phyloP scores from a whole-genome alignment of 2,329 filamentous ascomycete genomes.

The Talaromyces albobiverticillius region DNA sequence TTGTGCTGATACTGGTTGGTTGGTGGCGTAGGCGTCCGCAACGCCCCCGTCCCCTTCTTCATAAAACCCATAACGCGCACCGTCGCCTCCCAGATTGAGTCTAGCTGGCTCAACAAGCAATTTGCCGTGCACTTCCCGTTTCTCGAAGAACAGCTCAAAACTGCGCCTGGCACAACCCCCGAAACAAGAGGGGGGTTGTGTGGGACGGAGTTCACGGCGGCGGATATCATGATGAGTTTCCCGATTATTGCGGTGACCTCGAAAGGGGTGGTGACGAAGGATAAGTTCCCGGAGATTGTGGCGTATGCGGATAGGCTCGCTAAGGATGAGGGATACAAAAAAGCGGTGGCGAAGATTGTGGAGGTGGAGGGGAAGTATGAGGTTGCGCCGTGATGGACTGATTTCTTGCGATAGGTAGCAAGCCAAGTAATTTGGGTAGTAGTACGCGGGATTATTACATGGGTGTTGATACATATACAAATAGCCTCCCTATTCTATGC shows the following conservation, averaged over 20 bases:
- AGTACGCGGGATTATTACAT: no score
- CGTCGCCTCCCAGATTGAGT: constrained; percentile 48
- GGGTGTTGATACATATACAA: no score
- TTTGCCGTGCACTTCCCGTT: constrained; percentile 42
- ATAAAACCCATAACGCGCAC: constrained; percentile 53
- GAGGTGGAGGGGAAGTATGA: constrained; percentile 33
- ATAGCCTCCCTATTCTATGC: no score
- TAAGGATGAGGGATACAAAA: constrained; percentile 36
- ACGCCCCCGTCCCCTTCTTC: constrained; percentile 64
- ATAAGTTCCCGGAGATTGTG: constrained; percentile 37
- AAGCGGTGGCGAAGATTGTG: constrained; percentile 40
- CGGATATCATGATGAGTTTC: constrained; percentile 49
- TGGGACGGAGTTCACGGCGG: constrained; percentile 41
- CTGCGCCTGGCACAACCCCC: constrained; percentile 30
- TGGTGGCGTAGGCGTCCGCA: constrained; percentile 50
- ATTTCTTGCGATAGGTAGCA: no score
- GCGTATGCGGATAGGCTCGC: constrained; percentile 36
- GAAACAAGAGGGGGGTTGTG: constrained; percentile 33
- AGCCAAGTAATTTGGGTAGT: no score
- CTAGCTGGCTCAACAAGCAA: constrained; percentile 39
- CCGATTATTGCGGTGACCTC: constrained; percentile 38
- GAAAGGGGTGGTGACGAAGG: constrained; percentile 31
- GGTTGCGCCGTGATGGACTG: constrained; percentile 6
- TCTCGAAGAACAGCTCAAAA: constrained; percentile 44
- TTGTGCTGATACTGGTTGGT: no score